Percentiles rank a stretch among this genome's conserved stretches.
Conservation (phyloP, 2,329 filamentous ascomycete genomes). For the Beauveria australis region DNA sequence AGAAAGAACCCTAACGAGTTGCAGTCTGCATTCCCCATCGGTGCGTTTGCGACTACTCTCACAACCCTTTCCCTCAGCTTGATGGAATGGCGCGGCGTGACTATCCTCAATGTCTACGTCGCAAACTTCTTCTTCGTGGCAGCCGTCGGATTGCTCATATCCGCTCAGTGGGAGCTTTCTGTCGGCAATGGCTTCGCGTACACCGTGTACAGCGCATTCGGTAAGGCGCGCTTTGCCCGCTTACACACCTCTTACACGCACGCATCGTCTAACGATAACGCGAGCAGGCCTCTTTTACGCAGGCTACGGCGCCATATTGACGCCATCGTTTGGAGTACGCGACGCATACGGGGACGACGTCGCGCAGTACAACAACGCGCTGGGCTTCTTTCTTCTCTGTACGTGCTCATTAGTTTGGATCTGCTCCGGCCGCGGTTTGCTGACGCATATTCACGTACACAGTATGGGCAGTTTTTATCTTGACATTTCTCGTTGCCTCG, state of each 20-base stretch:
- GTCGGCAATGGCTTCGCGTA: conserved; percentile 45
- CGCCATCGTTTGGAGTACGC: conserved; percentile 19
- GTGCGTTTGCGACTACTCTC: conserved; percentile 45
- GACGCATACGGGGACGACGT: conserved; percentile 19
- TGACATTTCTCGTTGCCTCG: conserved; percentile 19
- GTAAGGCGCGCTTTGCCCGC: conserved; percentile 18
- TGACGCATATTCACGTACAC: not conserved
- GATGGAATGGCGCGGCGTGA: conserved; percentile 47
- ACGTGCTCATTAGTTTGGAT: not conserved
- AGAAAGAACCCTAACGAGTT: not conserved
- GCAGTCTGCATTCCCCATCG: conserved; percentile 40
- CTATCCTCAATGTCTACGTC: conserved; percentile 41
- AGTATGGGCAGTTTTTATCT: conserved; percentile 20
- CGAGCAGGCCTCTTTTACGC: conserved; percentile 19
- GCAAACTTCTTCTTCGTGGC: conserved; percentile 45
- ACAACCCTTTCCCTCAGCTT: conserved; percentile 45
- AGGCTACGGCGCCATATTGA: conserved; percentile 19
- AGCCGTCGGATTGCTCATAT: conserved; percentile 43
- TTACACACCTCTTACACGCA: not conserved
- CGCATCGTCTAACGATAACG: not conserved
- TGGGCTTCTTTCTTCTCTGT: conserved; percentile 21
- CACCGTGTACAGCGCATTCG: conserved; percentile 46
- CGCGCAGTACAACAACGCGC: conserved; percentile 18
- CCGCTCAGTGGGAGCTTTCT: conserved; percentile 47
- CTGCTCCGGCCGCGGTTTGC: no score